Base-by-base conservation (phyloP, 2,329 filamentous ascomycete species). In the Aspergillus unguis region DNA sequence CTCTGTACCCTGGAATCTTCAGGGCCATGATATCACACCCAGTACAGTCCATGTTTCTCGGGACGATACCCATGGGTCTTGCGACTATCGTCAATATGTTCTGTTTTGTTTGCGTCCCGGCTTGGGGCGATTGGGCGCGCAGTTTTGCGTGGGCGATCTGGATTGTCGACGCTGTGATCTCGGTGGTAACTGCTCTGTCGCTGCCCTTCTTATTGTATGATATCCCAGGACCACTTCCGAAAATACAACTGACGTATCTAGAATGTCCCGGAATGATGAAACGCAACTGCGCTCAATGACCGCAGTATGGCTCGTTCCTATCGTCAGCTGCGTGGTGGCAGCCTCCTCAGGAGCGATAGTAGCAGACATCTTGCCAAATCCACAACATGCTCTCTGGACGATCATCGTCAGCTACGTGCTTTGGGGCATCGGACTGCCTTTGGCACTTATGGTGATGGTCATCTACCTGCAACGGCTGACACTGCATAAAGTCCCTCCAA, bases 391-490 rank as follows among this genome's bases (percentile, higher is more conserved):
- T 4, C 71, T 87, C 9, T 80, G 79, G 52, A 90, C 86, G 0
- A 64, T 89, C 23, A 71, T 89, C 25, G 74, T 75, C 11, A 85
- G 80, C 26, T 90, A 89, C 66, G 73, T 87, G n/a, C 79, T 90
- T 53, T 88, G 84, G 85, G 86, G 86, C 0, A 82, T 86, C 48
- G 83, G 85, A 2, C 72, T 80, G 1, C 80, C 81, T 0, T 70
- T 89, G 42, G 81, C 85, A 0, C 76, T 85, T 67, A 80, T 81
- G 56, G 79, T 87, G 6, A 75, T 88, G 38, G 82, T 81, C 4
- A 80, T 89, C 44, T 90, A 90, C 70, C 86, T 87, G 58, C 82
- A 86, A 52, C 83, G 86, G 10, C 75, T 90, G 26, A 84, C 81
- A 2, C 67, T 88, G 2, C 80, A 89, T 69, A 83, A 84, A 37